These are phyloP conservation scores for Fusarium sp. DNA, from an alignment of 2,329 filamentous ascomycete species.

Conservation along the genomic window DNA sequence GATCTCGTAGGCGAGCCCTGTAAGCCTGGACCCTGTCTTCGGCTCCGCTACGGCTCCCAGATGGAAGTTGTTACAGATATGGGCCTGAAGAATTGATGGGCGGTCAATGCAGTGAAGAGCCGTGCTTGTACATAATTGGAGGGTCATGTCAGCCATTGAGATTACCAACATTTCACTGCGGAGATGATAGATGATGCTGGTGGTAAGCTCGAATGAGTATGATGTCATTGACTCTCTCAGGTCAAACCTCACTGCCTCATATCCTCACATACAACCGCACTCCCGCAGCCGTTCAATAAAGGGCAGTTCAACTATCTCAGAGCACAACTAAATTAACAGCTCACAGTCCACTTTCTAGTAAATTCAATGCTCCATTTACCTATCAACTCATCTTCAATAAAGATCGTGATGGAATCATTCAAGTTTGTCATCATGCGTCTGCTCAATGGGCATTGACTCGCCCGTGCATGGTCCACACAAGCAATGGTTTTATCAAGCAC, in stretches of 20 bases:
- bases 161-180: background rate
- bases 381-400: too few relatives aligned
- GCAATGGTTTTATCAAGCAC: background rate
- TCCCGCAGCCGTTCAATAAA: background rate
- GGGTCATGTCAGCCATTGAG: background rate
- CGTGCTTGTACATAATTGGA: background rate
- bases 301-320: background rate
- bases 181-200: background rate
- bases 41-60: slow-evolving; percentile 5
- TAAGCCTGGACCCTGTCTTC: background rate
- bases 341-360: rapidly evolving
- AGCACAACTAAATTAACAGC: rapidly evolving
- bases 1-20: background rate
- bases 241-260: background rate
- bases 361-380: rapidly evolving
- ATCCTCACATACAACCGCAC: background rate
- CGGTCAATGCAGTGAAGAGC: background rate
- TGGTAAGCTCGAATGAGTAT: background rate
- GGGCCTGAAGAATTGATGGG: background rate
- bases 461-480: too few relatives aligned
- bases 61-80: background rate
- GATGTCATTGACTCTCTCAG: background rate
- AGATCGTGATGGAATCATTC: background rate
- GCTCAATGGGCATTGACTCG: background rate
- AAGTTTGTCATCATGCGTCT: background rate